Base-by-base conservation (phyloP, 768 basidiomycete species). In the Rhizopogon sp. region DNA sequence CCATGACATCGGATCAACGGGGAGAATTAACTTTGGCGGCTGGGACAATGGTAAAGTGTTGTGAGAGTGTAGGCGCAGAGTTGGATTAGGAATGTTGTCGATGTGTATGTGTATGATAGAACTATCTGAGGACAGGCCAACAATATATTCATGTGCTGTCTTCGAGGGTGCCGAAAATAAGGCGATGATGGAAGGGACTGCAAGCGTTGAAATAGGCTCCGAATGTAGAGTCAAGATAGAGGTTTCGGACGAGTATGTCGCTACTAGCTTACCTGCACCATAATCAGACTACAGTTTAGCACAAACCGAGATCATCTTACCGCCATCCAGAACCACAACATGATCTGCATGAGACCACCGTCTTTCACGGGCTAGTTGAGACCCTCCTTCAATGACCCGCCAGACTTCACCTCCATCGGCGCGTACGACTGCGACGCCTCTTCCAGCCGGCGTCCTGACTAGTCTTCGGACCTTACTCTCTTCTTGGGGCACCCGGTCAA, bases 1-100 rank as follows among this genome's bases (percentile, higher is more conserved):
- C 91, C 91, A 91, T 8, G 84, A 85, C 91, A 92, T 93, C 0
- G 91, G 91, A 66, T 93, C 91, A 6, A 93, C 89, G 13, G 88
- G 87, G 28, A 91, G 65, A 28, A 93, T 84, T 56, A 83, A 74
- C 50, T 74, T 71, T 10, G 74, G 72, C 13, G 76, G 72, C 47
- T 67, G 66, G 1, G 74, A 55, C 9, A 86, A 71, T 0, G 88
- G 87, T 3, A 91, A 74, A 37, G 65, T 67, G 29, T 75, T 75
- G 46, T 76, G 74, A 13, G 81, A 79, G 53, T 77, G 64, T 8
- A 89, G 59, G 16, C 65, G 61, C 8, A 88, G 68, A 5, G 71
- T 65, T 5, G 76, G 72, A 39, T 62, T 39, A 25, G 63, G 74
- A 55, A 45, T 69, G 62, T 58, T 62, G 28, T 66, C 60, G 25